A percentile compares a stretch with the other conserved stretches of the same genome.
Conservation (phyloP, 352 stramenopile genomes). For the Phytophthora quininea region DNA sequence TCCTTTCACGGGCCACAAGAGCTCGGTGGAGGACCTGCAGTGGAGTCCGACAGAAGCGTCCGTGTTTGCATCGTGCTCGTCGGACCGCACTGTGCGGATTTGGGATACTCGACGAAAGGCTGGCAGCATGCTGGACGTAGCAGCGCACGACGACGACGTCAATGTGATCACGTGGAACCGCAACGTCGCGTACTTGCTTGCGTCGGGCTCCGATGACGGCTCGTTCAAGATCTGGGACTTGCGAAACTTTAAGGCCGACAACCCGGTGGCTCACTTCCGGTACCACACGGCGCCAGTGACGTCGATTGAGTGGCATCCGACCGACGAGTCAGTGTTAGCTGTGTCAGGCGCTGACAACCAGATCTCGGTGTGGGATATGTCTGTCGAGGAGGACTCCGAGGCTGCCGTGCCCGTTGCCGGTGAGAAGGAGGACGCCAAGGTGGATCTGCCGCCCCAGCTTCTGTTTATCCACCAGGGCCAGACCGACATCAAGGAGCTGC, state of each 20-base stretch:
- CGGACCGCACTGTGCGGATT: conserved; percentile 95
- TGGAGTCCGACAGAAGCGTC: conserved; percentile 97
- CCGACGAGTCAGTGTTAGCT: conserved; percentile 97
- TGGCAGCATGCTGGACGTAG: conserved; percentile 93
- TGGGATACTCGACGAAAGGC: conserved; percentile 96
- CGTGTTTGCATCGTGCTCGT: conserved; percentile 96
- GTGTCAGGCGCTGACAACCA: conserved; percentile 96
- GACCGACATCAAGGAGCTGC: conserved; percentile 98
- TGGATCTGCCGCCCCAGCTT: conserved; percentile 97
- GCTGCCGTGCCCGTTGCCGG: conserved; percentile 43
- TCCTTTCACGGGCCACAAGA: conserved; percentile 91
- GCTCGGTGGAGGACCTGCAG: conserved; percentile 98
- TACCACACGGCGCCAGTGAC: conserved; percentile 97
- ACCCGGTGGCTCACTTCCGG: conserved; percentile 94
- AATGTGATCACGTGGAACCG: conserved; percentile 99
- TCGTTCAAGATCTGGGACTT: conserved; percentile 98
- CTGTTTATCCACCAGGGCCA: conserved; percentile 99
- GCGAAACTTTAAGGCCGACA: conserved; percentile 90
- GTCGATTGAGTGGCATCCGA: conserved; percentile 99
- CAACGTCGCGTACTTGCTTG: conserved; percentile 97
- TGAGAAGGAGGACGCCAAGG: conserved; percentile 58
- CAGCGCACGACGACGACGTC: conserved; percentile 96
- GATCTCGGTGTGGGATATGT: conserved; percentile 99
- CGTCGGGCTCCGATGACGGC: conserved; percentile 97
- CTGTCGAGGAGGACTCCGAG: conserved; percentile 97